Evolutionary conservation across 352 stramenopile species (phyloP).

Genomic region (Phytophthora citrophthora): DNA sequence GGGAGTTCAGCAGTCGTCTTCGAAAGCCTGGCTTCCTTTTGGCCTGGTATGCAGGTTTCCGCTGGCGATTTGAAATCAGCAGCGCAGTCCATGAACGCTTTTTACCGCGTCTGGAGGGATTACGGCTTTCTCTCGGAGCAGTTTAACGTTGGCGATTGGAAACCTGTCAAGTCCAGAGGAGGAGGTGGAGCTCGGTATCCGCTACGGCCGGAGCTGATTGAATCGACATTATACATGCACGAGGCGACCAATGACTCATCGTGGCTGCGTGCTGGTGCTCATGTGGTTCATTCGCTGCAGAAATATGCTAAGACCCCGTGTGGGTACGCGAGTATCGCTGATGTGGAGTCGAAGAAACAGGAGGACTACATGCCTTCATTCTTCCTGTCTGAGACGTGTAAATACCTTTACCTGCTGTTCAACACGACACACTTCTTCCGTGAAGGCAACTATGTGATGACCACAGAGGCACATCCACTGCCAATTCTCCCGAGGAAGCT

Average conservation of each 20-base stretch:
- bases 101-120: conserved; percentile 95
- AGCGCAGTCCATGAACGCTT: conserved; percentile 92
- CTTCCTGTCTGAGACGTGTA: conserved; percentile 99
- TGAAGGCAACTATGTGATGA: conserved; percentile 93
- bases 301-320: conserved; percentile 92
- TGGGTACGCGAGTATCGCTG: conserved; percentile 91
- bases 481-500: conserved; percentile 65
- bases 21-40: conserved; percentile 96
- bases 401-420: conserved; percentile 99
- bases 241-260: conserved; percentile 86
- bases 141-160: conserved; percentile 92
- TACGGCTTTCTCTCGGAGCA: conserved; percentile 97
- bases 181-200: conserved; percentile 83
- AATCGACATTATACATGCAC: conserved; percentile 97
- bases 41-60: conserved; percentile 96
- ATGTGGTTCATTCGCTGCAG: conserved; percentile 89
- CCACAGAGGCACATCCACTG: conserved; percentile 97
- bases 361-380: conserved; percentile 99
- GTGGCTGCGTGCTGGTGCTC: conserved; percentile 79
- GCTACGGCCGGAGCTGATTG: conserved; percentile 97
- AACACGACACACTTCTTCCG: conserved; percentile 91
- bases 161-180: conserved; percentile 54
- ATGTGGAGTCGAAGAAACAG: conserved; percentile 90
- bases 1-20: conserved; percentile 56
- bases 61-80: conserved; percentile 89